Base-by-base conservation (phyloP, 495 filamentous ascomycete genomes). In the Talaromyces ruber region DNA sequence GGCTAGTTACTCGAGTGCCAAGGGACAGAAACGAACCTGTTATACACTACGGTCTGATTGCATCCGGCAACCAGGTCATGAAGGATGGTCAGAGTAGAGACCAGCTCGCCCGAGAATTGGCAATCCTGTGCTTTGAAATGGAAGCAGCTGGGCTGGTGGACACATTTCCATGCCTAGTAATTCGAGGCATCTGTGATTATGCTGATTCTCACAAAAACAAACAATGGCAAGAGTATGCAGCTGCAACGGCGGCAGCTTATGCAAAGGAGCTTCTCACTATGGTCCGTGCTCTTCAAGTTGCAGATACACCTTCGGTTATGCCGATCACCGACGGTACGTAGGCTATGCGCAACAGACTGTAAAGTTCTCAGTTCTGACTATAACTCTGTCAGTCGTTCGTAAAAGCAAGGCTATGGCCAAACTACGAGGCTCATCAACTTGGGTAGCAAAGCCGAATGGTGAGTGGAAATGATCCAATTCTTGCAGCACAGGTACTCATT, bases 121-220 rank as follows among this genome's bases (percentile, higher is more conserved):
- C 56, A 25, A 65, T 71, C 29, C 39, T 72, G n/a, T 74, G 71
- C 57, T 64, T 72, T 34, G 70, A 72, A 34, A 72, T 70, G 67
- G 70, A 72, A 56, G 71, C 70, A 12, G 71, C 69, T 25, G 72
- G 73, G 0, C 50, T 75, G 30, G 70, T 70, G 68, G 43, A 71
- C 58, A 50, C 68, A 52, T 70, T 75, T 43, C 70, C 65, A 53
- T 74, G 70, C 56, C 64, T 74, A 1, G 67, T 75, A 12, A 69
- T 76, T 32, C 63, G 71, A 51, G 74, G 74, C 6, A 71, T 76
- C 30, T 69, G 72, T 55, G 72, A 76, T 61, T 76, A 75, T 64
- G 59, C 66, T 4, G 72, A 76, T 60, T 68, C 69, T 6, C 72
- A 74, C 55, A 74, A 76, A 63, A 74, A 74, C 30, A 67, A 74